These are phyloP conservation scores for Oryza glumipatula DNA, from an alignment of 176 grass and related monocot genomes.

Conservation along the genomic window DNA sequence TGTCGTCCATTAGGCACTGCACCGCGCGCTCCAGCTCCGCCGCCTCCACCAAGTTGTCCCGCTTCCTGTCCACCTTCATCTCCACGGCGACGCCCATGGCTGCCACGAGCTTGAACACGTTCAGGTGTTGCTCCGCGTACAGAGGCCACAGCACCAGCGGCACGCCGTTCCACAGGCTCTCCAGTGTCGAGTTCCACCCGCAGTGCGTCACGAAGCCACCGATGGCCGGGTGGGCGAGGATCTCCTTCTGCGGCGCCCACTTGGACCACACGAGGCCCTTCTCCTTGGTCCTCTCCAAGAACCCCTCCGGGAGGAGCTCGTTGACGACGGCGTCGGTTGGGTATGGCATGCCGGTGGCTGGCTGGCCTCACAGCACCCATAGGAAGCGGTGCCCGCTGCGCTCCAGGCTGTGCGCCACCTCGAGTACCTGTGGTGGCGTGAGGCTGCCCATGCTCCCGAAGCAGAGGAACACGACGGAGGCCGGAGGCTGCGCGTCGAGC, in stretches of 20 bases:
- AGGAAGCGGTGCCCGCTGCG: too few relatives aligned
- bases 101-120: constrained; percentile 48
- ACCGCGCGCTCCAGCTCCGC: too few relatives aligned
- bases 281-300: too few relatives aligned
- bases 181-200: constrained; percentile 69
- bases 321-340: too few relatives aligned
- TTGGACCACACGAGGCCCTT: too few relatives aligned
- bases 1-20: too few relatives aligned
- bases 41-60: too few relatives aligned
- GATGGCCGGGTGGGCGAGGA: constrained; percentile 47
- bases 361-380: too few relatives aligned
- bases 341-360: too few relatives aligned
- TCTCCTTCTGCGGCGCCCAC: constrained; percentile 52
- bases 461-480: constrained; percentile 66
- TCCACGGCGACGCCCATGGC: constrained; percentile 33
- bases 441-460: constrained; percentile 79
- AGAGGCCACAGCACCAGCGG: constrained; percentile 55
- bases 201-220: constrained; percentile 57
- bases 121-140: constrained; percentile 68
- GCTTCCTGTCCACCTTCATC: too few relatives aligned
- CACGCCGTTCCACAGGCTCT: constrained; percentile 55
- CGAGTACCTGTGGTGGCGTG: background rate
- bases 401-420: too few relatives aligned
- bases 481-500: constrained; percentile 57
- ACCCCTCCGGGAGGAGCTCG: too few relatives aligned